Evolutionary conservation across 768 basidiomycete species (phyloP).

Genomic region (Serendipita vermifera): DNA sequence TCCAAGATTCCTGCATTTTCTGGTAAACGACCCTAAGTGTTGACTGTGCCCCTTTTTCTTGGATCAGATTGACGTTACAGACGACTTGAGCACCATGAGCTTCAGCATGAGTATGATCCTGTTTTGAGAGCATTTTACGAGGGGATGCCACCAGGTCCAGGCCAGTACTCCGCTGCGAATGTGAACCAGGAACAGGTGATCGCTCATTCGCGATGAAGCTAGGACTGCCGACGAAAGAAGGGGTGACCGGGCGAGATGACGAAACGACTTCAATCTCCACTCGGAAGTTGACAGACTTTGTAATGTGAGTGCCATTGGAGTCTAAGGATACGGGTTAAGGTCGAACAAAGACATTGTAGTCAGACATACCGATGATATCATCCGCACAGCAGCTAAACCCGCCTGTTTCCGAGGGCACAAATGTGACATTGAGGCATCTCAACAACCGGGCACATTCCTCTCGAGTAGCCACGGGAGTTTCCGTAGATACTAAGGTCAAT

Average conservation of each 20-base stretch:
- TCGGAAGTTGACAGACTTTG: conserved; percentile 73
- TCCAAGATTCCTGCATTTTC: too few species aligned
- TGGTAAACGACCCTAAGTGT: conserved; percentile 68
- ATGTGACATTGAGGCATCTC: conserved; percentile 20
- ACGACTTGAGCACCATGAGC: conserved; percentile 37
- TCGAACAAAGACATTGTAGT: not conserved
- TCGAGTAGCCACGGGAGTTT: conserved; percentile 47
- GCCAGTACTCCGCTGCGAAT: conserved; percentile 21
- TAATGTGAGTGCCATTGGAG: conserved; percentile 23
- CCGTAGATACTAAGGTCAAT: conserved; percentile 48
- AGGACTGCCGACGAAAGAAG: conserved; percentile 17
- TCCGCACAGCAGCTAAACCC: conserved; percentile 19
- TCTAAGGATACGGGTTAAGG: too few species aligned
- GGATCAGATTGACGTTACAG: conserved; percentile 63
- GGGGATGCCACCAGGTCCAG: conserved; percentile 20
- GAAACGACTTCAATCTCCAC: conserved; percentile 49
- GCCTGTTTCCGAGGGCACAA: not conserved
- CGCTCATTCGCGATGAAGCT: conserved; percentile 16
- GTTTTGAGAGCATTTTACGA: conserved; percentile 17
- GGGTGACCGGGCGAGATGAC: conserved; percentile 14
- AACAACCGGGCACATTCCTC: conserved; percentile 39
- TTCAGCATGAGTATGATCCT: conserved; percentile 18
- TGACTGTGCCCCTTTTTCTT: conserved; percentile 84
- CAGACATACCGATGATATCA: conserved; percentile 20
- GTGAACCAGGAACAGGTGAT: conserved; percentile 18